phyloP scores from a whole-genome alignment of 1,139 yeast species.

The Hemisphaericaspora subhashii region DNA sequence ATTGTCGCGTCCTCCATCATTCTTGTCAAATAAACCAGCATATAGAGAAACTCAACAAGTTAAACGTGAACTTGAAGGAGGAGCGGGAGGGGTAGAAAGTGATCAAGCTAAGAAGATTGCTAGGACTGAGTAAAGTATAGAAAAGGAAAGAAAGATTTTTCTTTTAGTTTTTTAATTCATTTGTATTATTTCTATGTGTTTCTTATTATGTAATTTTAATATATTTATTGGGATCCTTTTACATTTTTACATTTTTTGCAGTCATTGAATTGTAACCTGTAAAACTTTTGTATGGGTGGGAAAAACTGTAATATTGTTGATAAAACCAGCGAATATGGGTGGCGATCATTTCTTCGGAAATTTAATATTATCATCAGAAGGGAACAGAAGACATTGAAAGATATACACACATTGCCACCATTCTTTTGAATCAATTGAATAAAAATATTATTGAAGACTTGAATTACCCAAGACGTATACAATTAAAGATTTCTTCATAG shows the following conservation, averaged over 20 bases:
- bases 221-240: slow-evolving; percentile 2
- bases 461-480: no score
- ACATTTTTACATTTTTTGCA: background rate
- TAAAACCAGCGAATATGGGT: background rate
- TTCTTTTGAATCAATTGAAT: background rate
- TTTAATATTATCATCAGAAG: no score
- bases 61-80: slow-evolving; percentile 17
- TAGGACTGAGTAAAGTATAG: slow-evolving; percentile 7
- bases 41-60: slow-evolving; percentile 9
- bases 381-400: no score
- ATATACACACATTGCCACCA: background rate
- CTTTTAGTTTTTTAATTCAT: slow-evolving; percentile 1
- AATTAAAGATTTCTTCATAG: no score
- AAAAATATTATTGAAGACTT: background rate
- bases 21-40: slow-evolving; percentile 31
- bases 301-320: background rate
- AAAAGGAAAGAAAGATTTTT: background rate
- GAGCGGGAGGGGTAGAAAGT: slow-evolving; percentile 11
- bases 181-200: slow-evolving; percentile 3
- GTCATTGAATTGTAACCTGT: background rate
- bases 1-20: slow-evolving; percentile 34
- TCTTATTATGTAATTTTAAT: background rate
- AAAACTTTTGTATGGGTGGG: background rate
- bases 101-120: slow-evolving; percentile 11
- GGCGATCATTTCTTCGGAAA: background rate